Conservation (phyloP, 345 rosid genomes). For the Salix dunnii region DNA sequence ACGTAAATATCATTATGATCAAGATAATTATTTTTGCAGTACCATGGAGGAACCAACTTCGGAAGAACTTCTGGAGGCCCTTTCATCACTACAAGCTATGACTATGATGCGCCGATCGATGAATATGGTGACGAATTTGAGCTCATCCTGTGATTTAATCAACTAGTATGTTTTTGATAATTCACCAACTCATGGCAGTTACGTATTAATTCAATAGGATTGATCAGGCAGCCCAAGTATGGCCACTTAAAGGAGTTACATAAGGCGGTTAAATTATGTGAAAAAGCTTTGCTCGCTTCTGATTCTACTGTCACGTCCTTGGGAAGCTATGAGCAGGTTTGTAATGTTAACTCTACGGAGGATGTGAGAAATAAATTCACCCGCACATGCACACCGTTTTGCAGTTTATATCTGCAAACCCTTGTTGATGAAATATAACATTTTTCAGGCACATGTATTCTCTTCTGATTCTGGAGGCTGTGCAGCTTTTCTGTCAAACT, state of each 20-base stretch:
- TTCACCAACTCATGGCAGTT: background rate
- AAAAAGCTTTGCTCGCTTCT: slow-evolving; percentile 19
- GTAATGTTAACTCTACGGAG: background rate
- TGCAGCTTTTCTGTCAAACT: slow-evolving; percentile 33
- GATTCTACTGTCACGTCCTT: slow-evolving; percentile 18
- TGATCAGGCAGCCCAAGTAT: slow-evolving; percentile 30
- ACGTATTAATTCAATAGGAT: slow-evolving; percentile 3
- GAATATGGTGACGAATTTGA: slow-evolving; percentile 20
- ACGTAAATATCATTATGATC: background rate
- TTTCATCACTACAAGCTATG: slow-evolving; percentile 30
- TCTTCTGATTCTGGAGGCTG: slow-evolving; percentile 23
- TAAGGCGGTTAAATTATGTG: slow-evolving; percentile 21
- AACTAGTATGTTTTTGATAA: background rate
- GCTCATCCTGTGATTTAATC: background rate
- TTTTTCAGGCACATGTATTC: slow-evolving; percentile 27
- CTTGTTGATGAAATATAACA: background rate
- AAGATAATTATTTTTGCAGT: slow-evolving; percentile 5
- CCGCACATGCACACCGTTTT: background rate
- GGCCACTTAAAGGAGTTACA: slow-evolving; percentile 29
- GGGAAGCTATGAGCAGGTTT: slow-evolving; percentile 21
- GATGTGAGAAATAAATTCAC: background rate
- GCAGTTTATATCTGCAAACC: background rate
- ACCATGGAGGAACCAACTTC: slow-evolving; percentile 31
- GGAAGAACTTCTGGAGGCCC: slow-evolving; percentile 31
- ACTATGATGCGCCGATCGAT: slow-evolving; percentile 31